phyloP scores from a whole-genome alignment of 192 early-diverging fungal genomes.

The Polychytrium aggregatum region DNA sequence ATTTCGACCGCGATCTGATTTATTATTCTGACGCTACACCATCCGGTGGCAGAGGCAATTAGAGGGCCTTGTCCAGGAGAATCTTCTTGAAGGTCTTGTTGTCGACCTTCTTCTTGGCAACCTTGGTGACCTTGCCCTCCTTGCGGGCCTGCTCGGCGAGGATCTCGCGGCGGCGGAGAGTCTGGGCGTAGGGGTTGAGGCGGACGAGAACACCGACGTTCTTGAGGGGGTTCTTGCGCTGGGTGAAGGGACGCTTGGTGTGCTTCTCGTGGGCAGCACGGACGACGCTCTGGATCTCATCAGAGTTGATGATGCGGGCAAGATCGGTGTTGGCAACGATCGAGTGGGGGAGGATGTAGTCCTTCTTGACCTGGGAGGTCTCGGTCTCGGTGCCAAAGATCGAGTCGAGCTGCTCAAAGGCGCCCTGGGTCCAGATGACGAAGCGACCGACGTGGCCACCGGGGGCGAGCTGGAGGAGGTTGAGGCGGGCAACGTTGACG shows the following conservation, averaged over 20 bases:
- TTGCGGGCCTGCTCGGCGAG: constrained; percentile 20
- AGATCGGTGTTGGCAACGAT: constrained; percentile 93
- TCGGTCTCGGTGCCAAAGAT: constrained; percentile 82
- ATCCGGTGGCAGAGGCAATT: no score
- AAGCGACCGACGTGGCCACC: constrained; percentile 99
- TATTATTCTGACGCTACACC: no score
- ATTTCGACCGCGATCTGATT: no score
- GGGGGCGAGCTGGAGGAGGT: constrained; percentile 96
- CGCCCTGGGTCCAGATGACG: constrained; percentile 94
- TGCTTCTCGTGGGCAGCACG: constrained; percentile 65
- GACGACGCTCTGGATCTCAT: constrained; percentile 91
- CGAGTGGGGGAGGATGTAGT: constrained; percentile 75
- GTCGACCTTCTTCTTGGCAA: constrained; percentile 22
- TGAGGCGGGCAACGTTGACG: constrained; percentile 78
- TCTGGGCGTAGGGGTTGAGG: constrained; percentile 94
- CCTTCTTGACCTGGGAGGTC: constrained; percentile 76
- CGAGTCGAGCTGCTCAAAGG: constrained; percentile 84
- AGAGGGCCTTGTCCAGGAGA: constrained; percentile 5
- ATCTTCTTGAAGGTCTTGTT: constrained; percentile 20
- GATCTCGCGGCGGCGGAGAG: constrained; percentile 49
- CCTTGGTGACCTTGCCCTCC: constrained; percentile 13
- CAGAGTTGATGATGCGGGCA: constrained; percentile 88
- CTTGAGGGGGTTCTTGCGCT: constrained; percentile 98
- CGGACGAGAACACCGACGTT: constrained; percentile 84
- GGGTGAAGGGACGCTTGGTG: constrained; percentile 85